A percentile compares a stretch with the other conserved stretches of the same genome.
These are phyloP conservation scores for Corymbia calophylla DNA, from an alignment of 441 rosid genomes.

Conservation along the genomic window DNA sequence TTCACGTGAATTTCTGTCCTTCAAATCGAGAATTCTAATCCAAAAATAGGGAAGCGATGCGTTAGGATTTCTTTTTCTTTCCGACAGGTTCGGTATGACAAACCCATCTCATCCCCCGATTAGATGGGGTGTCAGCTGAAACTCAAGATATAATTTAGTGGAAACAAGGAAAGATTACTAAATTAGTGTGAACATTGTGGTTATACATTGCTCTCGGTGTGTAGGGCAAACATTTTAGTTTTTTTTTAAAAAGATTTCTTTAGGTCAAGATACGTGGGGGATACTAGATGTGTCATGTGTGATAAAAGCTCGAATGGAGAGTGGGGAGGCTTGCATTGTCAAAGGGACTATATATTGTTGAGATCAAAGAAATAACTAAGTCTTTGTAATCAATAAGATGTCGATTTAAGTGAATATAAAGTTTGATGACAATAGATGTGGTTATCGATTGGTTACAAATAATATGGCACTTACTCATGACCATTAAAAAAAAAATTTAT, in stretches of 20 bases:
- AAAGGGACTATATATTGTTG: too few relatives aligned
- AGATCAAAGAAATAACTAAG: too few relatives aligned
- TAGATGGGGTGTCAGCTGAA: accelerated
- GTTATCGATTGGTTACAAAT: too few relatives aligned
- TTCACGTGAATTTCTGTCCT: not conserved
- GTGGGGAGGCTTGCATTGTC: too few relatives aligned
- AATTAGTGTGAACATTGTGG: not conserved
- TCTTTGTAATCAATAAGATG: too few relatives aligned
- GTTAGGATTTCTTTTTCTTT: not conserved
- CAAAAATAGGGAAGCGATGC: not conserved
- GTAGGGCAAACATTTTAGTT: not conserved
- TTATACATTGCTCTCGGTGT: not conserved
- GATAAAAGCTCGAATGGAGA: not conserved
- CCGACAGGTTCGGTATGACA: not conserved
- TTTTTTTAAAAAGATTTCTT: too few relatives aligned
- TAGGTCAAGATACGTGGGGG: not conserved
- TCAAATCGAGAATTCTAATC: not conserved
- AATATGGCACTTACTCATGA: too few relatives aligned
- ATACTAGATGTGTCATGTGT: not conserved
- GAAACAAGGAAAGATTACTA: accelerated
- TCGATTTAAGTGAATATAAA: too few relatives aligned
- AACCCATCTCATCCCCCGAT: not conserved
- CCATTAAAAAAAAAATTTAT: too few relatives aligned
- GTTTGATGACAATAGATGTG: too few relatives aligned
- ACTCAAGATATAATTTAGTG: too few relatives aligned